Base-by-base conservation (phyloP, 140 eudicot species). In the Bidens hawaiensis region DNA sequence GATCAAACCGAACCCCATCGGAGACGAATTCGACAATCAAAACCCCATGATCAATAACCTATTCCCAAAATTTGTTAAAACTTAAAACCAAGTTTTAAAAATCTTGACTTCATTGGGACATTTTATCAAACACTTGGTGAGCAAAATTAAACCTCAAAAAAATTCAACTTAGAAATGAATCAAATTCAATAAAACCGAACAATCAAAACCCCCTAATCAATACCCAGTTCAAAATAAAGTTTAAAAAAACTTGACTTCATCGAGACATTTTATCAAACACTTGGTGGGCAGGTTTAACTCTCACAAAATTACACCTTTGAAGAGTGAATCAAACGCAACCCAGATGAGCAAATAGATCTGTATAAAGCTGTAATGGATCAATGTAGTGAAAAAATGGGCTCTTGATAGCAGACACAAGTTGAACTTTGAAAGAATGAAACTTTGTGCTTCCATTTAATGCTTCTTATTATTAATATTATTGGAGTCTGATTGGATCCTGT, bases 61-160 rank as follows among this genome's bases (percentile, higher is more conserved):
- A 25, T 25, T 53, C 51, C 11, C 48, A 23, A 43, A 16, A 64
- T 45, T n/a, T 67, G 18, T 38, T 17, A 68, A 45, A n/a, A n/a
- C n/a, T n/a, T n/a, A n/a, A n/a, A 62, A 75, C 33, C 66, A 62
- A 62, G 48, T 38, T 38, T 63, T 19, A 12, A 2, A 74, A 60
- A 12, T 13, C 28, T 55, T 18, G 0, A 47, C 27, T 55, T 73
- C 68, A 47, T 23, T 62, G 31, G 56, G 72, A 26, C 55, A 49
- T 30, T 38, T 43, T 9, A 64, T 27, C 57, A 21, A 76, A 65
- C 67, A 70, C 43, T 1, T 56, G 76, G 69, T 56, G 65, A 33
- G 67, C 4, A 6, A 15, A 11, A 3, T 15, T 28, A n/a, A 16
- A 22, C 24, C 16, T 47, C 15, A 3, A n/a, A n/a, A n/a, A n/a